Percentiles rank a stretch among this genome's conserved stretches.
Evolutionary conservation across 805 yeast genomes (phyloP).

Genomic region (Kluyveromyces lactis): DNA sequence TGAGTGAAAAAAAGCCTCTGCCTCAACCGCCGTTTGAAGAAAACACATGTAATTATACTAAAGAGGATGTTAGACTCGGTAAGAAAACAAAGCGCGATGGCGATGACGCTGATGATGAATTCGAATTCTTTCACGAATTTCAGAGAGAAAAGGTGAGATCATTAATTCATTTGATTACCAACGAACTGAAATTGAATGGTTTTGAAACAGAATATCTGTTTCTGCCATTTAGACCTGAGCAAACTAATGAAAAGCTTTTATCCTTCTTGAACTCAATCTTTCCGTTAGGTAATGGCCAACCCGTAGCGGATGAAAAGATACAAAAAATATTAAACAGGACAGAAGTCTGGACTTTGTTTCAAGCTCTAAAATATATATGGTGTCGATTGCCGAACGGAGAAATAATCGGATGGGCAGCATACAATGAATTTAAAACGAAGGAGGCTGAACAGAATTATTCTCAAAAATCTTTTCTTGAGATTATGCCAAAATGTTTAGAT

Average conservation of each 20-base stretch:
- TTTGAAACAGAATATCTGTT: constrained; percentile 65
- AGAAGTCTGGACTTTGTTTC: constrained; percentile 63
- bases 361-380: constrained; percentile 80
- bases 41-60: neutral
- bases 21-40: constrained; percentile 3
- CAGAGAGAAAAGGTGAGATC: constrained; percentile 59
- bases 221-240: constrained; percentile 69
- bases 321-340: constrained; percentile 37
- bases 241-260: constrained; percentile 52
- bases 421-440: constrained; percentile 54
- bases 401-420: constrained; percentile 80
- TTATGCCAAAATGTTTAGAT: constrained; percentile 77
- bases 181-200: constrained; percentile 62
- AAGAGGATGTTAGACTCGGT: neutral
- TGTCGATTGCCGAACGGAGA: constrained; percentile 72
- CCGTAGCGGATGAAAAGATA: constrained; percentile 36
- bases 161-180: constrained; percentile 61
- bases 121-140: constrained; percentile 38
- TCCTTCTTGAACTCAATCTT: constrained; percentile 49
- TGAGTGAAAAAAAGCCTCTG: neutral
- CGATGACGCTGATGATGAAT: constrained; percentile 22
- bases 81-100: neutral
- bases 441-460: constrained; percentile 65
- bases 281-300: constrained; percentile 44
- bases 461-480: constrained; percentile 61